These are phyloP conservation scores for Aspergillus olivimuriae DNA, from an alignment of 495 filamentous ascomycete species.

Conservation along the genomic window DNA sequence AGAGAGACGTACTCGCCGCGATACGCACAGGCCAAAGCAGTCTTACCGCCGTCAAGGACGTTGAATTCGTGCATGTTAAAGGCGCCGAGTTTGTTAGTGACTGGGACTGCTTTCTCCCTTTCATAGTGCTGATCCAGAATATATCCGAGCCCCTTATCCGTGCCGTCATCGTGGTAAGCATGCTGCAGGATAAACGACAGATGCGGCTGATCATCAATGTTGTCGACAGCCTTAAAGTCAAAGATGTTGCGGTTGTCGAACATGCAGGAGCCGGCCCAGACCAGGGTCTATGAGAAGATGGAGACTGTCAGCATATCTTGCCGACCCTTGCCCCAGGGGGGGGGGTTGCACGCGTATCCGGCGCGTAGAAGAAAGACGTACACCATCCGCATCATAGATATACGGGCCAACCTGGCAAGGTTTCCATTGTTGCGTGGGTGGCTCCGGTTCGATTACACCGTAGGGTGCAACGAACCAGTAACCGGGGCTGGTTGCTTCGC, in stretches of 20 bases:
- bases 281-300: conserved; percentile 32
- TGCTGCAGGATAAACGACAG: conserved; percentile 43
- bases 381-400: conserved; percentile 38
- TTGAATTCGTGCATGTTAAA: conserved; percentile 50
- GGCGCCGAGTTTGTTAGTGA: conserved; percentile 31
- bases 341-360: neutral
- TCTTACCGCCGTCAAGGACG: conserved; percentile 33
- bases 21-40: conserved; percentile 45
- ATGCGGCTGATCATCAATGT: conserved; percentile 33
- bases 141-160: conserved; percentile 27
- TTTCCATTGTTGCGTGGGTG: conserved; percentile 22
- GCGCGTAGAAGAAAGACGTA: conserved; percentile 6
- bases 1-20: conserved; percentile 33
- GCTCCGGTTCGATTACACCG: conserved; percentile 26
- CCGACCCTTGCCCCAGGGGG: neutral
- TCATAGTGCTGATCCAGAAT: conserved; percentile 31
- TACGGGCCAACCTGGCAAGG: conserved; percentile 40
- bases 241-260: conserved; percentile 32
- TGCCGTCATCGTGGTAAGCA: conserved; percentile 24
- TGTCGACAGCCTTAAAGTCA: conserved; percentile 34
- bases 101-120: conserved; percentile 28
- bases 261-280: conserved; percentile 35
- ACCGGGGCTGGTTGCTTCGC: conserved; percentile 20
- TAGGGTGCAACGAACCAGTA: conserved; percentile 43
- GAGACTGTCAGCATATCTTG: too few relatives aligned